Base-by-base conservation (phyloP, 805 yeast species). In the Barnettozyma sp. region DNA sequence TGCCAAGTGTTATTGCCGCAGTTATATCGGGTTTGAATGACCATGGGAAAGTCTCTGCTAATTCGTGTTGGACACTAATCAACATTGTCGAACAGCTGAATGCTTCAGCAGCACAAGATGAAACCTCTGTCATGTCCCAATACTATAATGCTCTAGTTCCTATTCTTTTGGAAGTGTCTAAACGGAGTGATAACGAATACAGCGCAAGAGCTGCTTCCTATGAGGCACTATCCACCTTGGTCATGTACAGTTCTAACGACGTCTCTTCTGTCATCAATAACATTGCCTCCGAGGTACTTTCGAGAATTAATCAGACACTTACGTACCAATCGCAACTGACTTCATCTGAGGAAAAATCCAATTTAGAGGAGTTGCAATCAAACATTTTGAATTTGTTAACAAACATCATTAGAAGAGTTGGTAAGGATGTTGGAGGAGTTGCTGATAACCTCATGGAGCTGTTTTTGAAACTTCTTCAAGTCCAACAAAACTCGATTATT, bases 41-140 rank as follows among this genome's bases (percentile, higher is more conserved):
- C 58, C 94, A 86, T 57, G 86, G 97, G 23, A 85, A 83, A 60
- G 95, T 92, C 22, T 74, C 88, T 3, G 86, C 96, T n/a, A 92
- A 92, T 66, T 86, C 96, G 62, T 86, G 97, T 60, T 92, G 98
- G 98, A 79, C 97, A 6, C 68, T 92, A 43, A 92, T 92, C 62
- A 92, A 92, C 59, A 68, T 92, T 45, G 72, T 84, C 19, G 97
- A 90, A 60, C 95, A 87, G 61, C 63, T 88, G 40, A 65, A 70
- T 22, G 57, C 63, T 13, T 73, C 72, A 36, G 76, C 76, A 9
- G 64, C 71, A 2, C 56, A 59, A 23, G 58, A 58, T 28, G 63
- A 52, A 14, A 64, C 82, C 10, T 75, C 83, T 22, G 69, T 77
- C 17, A 69, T 92, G 64, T 82, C 95, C 19, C 79, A 69, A 42